Percentiles rank a stretch among this genome's conserved stretches.
Conservation (phyloP, 2,329 filamentous ascomycete species). For the Diaporthe sp. region DNA sequence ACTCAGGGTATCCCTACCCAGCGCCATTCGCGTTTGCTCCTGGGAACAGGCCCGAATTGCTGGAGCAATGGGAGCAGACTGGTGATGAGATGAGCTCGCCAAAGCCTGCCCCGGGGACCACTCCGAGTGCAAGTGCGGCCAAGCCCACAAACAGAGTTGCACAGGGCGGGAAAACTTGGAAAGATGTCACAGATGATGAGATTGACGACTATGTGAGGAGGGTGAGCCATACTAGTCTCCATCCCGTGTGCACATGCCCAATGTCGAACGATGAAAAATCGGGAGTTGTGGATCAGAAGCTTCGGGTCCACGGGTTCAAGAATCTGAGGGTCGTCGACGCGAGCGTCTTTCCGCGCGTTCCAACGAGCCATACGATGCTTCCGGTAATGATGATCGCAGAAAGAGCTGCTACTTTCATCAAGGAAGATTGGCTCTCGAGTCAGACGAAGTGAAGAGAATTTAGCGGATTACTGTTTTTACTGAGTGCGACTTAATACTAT, state of each 20-base stretch:
- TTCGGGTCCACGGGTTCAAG: constrained; percentile 47
- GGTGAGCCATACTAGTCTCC: constrained; percentile 47
- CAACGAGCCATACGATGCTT: constrained; percentile 49
- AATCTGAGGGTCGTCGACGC: constrained; percentile 48
- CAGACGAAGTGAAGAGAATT: too few species aligned
- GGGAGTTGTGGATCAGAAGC: constrained; percentile 47
- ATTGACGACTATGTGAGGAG: constrained; percentile 49
- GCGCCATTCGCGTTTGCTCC: constrained; percentile 47
- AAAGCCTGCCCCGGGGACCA: neutral
- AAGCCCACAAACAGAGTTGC: neutral
- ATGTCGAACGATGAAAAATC: constrained; percentile 46
- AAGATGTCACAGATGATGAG: constrained; percentile 48
- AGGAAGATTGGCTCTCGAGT: neutral
- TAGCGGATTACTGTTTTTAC: too few species aligned
- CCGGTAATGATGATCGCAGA: constrained; percentile 48
- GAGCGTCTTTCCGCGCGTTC: constrained; percentile 50
- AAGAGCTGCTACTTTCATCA: neutral
- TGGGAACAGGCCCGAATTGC: constrained; percentile 43
- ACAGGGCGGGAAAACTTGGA: constrained; percentile 41
- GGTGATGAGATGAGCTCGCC: neutral
- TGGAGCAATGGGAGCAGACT: constrained; percentile 16
- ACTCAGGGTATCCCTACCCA: constrained; percentile 47
- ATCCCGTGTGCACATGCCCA: constrained; percentile 59
- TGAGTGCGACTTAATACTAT: too few species aligned
- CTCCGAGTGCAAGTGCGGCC: neutral